Percentiles rank a stretch among this genome's conserved stretches.
Evolutionary conservation across 306 rosid species (phyloP).

Genomic region (Medicago ruthenica): DNA sequence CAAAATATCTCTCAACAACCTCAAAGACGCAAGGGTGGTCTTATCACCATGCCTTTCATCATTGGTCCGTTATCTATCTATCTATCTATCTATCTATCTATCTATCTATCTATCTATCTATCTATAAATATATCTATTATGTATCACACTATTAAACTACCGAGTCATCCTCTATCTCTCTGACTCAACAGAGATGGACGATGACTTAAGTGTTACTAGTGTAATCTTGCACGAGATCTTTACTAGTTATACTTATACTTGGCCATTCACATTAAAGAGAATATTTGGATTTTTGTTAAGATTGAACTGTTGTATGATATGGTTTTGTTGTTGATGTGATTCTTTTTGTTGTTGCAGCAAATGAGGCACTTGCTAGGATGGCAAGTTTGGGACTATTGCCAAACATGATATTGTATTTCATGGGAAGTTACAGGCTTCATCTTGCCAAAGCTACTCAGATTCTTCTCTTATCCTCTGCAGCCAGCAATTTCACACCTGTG

Average conservation of each 20-base stretch:
- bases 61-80: constrained; percentile 45
- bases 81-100: neutral
- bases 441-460: constrained; percentile 54
- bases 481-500: constrained; percentile 61
- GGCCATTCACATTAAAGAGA: neutral
- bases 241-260: neutral
- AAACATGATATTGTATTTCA: constrained; percentile 66
- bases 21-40: constrained; percentile 58
- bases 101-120: neutral
- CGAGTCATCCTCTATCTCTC: neutral
- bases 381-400: constrained; percentile 64
- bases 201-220: neutral
- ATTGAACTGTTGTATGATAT: neutral
- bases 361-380: constrained; percentile 69
- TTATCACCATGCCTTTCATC: constrained; percentile 75
- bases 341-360: constrained; percentile 50
- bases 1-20: neutral
- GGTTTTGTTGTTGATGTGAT: neutral
- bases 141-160: neutral
- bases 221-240: neutral
- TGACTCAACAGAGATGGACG: neutral
- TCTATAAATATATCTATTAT: no score
- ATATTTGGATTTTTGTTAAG: neutral
- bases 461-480: constrained; percentile 58
- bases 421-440: constrained; percentile 57